Evolutionary conservation across 352 stramenopile genomes (phyloP).

Genomic region (Globisporangium cederbergense): DNA sequence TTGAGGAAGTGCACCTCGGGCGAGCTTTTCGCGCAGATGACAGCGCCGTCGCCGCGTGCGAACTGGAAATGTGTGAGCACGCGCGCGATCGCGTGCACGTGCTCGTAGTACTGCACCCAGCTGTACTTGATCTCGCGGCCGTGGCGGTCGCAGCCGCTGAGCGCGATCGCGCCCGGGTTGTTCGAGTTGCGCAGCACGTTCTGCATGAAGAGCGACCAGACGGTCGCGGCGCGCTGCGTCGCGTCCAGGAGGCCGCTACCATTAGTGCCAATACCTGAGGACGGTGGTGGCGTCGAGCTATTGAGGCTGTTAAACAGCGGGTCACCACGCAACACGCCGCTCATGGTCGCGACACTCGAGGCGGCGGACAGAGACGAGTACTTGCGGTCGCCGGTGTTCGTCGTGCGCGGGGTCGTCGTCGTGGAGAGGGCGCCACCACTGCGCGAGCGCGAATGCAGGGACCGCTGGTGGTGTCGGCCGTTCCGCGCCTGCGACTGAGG

Average conservation of each 20-base stretch:
- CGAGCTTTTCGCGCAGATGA: constrained; percentile 43
- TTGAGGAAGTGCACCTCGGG: constrained; percentile 55
- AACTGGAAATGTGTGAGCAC: constrained; percentile 57
- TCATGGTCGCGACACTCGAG: constrained; percentile 8
- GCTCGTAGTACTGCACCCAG: constrained; percentile 36
- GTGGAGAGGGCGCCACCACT: constrained; percentile 5
- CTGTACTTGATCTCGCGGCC: constrained; percentile 19
- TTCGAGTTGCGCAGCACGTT: constrained; percentile 17
- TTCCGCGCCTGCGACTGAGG: neutral
- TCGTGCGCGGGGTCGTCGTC: neutral
- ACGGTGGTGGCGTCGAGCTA: neutral
- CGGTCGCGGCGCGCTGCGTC: constrained; percentile 4
- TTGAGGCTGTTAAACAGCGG: neutral
- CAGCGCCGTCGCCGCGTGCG: constrained; percentile 47
- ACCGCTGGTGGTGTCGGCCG: neutral
- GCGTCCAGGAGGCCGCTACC: constrained; percentile 7
- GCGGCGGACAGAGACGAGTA: constrained; percentile 7
- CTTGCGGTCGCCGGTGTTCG: constrained; percentile 10
- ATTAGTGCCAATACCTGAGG: neutral
- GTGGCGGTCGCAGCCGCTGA: constrained; percentile 9
- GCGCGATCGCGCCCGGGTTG: constrained; percentile 13
- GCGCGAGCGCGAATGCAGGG: constrained; percentile 11
- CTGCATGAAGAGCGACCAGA: constrained; percentile 20
- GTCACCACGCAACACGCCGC: constrained; percentile 3
- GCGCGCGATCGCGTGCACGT: constrained; percentile 30